A percentile compares a stretch with the other conserved stretches of the same genome.
Evolutionary conservation across 2,329 filamentous ascomycete genomes (phyloP).

Genomic region (Colletotrichum simmondsii): DNA sequence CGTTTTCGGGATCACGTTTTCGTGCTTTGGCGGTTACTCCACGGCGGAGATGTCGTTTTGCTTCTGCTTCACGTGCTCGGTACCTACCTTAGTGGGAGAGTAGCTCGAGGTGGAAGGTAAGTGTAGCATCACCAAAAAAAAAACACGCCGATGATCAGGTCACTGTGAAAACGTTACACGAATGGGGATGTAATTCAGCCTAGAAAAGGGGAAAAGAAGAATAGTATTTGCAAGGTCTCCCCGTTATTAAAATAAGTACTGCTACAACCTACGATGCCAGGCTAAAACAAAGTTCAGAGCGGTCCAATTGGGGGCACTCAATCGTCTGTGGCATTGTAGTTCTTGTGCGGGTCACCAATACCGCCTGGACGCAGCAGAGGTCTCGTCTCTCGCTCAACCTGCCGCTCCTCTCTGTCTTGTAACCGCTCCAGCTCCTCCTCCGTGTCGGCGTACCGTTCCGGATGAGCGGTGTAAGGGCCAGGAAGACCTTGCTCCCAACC

Average conservation of each 20-base stretch:
- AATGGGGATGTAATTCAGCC: too few species aligned
- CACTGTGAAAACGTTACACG: background rate
- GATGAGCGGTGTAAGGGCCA: conserved; percentile 62
- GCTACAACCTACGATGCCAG: background rate
- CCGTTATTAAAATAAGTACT: background rate
- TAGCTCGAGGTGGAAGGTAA: background rate
- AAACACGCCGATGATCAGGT: background rate
- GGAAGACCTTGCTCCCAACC: conserved; percentile 63
- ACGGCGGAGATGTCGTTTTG: background rate
- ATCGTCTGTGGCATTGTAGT: conserved; percentile 47
- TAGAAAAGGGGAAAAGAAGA: too few species aligned
- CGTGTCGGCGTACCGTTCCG: conserved; percentile 62
- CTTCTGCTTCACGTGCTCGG: background rate
- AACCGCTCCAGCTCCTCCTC: conserved; percentile 63
- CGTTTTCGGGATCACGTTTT: too few species aligned
- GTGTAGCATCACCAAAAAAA: background rate
- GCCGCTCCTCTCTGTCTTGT: conserved; percentile 61
- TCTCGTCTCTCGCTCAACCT: conserved; percentile 61
- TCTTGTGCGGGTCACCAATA: conserved; percentile 57
- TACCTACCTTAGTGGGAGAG: background rate
- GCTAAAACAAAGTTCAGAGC: background rate
- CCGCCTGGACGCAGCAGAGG: conserved; percentile 62
- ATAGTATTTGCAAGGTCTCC: background rate
- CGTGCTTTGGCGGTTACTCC: too few species aligned
- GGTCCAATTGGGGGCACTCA: background rate